Conservation (phyloP, 257 asterid genomes). For the Nicotiana paniculata region DNA sequence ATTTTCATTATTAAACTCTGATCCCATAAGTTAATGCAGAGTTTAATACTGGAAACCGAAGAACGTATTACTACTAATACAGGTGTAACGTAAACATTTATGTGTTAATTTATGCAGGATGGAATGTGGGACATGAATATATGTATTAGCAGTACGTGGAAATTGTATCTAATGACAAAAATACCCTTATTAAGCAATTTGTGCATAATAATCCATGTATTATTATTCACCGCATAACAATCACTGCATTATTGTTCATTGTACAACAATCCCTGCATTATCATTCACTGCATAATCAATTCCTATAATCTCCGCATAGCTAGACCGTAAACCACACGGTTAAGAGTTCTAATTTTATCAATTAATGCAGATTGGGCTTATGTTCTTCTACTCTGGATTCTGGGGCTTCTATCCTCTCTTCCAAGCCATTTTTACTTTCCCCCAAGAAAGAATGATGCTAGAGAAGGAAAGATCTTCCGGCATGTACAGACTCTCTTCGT, state of each 20-base stretch:
- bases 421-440: slow-evolving; percentile 75
- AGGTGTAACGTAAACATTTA: no score
- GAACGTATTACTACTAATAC: no score
- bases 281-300: no score
- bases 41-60: no score
- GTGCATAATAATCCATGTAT: no score
- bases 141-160: neutral
- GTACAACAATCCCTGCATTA: neutral
- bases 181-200: neutral
- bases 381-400: slow-evolving; percentile 49
- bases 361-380: slow-evolving; percentile 49
- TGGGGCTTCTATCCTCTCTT: slow-evolving; percentile 87
- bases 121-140: neutral
- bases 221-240: neutral
- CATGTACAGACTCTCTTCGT: slow-evolving; percentile 74
- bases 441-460: slow-evolving; percentile 59
- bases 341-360: neutral
- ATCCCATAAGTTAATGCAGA: neutral
- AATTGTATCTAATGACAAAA: neutral
- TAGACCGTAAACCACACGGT: neutral
- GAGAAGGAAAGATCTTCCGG: slow-evolving; percentile 74
- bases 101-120: neutral
- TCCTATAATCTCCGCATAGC: neutral
- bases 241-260: neutral
- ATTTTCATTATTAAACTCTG: no score